Evolutionary conservation across 2,329 filamentous ascomycete species (phyloP), one percentile per base, ranked within the genome.

Genomic region (Aureobasidium sp.): DNA sequence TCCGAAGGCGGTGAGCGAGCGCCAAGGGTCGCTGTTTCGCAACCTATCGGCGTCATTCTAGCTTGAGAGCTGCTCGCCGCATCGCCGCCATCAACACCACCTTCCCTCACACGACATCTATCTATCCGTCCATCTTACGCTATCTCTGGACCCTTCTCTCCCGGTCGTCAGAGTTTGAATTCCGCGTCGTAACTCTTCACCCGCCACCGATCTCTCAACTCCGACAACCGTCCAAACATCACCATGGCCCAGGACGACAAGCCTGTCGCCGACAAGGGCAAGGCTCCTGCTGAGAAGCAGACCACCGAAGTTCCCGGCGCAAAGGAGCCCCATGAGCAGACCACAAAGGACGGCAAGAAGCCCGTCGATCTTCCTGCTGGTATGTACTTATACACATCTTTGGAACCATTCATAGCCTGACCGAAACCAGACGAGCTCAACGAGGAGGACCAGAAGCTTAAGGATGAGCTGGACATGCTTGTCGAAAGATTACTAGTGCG

Each of bases 391-490:
- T 9, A 44, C 20, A 3, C 17, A 39, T n/a, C 10, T 26, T 15
- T 3, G 9, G 15, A 37, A 1, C 23, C 27, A 5, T 36, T 26
- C 29, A 27, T 26, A 29, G 57, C 15, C 55, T 63, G 47, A 64
- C 53, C n/a, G 27, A 5, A 2, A 20, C 74, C 82, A 79, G 93
- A 97, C 78, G 94, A 99, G 78, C 87, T 99, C 69, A 99, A 84
- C 72, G 94, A 99, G 72, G 94, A 99, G 77, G 94, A 99, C 68
- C 92, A 97, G 78, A 92, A 97, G 80, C 86, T 99, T 72, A 99
- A 99, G 82, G 92, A 84, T 72, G 94, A 99, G 78, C 87, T 99
- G 65, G 94, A 99, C 68, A 95, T 97, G 92, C 85, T 99, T 58
- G 93, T 97, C 9, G 94, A 99, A 79, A 86, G 94, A 72, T 82